Evolutionary conservation across 2,329 filamentous ascomycete species (phyloP).

Genomic region (Neopestalotiopsis clavispora): DNA sequence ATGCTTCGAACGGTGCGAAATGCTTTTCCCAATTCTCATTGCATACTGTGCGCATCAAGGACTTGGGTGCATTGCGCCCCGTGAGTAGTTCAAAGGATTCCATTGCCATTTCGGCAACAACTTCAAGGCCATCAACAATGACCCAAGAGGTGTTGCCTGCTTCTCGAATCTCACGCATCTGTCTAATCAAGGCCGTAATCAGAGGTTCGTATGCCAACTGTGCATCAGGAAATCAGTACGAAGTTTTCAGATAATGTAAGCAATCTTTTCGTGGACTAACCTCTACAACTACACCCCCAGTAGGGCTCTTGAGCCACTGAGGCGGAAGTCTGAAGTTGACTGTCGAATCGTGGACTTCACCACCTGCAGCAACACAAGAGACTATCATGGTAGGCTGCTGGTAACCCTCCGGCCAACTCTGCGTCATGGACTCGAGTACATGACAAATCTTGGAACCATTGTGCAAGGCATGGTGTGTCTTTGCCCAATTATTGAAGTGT

Average conservation of each 20-base stretch:
- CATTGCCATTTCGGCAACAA: constrained; percentile 75
- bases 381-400: constrained; percentile 72
- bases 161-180: constrained; percentile 59
- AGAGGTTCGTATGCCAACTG: constrained; percentile 72
- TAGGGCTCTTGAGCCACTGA: constrained; percentile 72
- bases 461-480: constrained; percentile 34
- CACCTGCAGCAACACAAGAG: constrained; percentile 72
- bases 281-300: constrained; percentile 76
- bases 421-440: constrained; percentile 61
- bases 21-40: constrained; percentile 48
- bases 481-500: constrained; percentile 67
- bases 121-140: constrained; percentile 73
- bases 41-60: constrained; percentile 68
- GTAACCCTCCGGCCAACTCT: constrained; percentile 66
- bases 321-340: constrained; percentile 73
- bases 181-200: constrained; percentile 69
- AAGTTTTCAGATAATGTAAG: not conserved
- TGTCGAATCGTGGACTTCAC: constrained; percentile 62
- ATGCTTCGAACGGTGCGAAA: constrained; percentile 37
- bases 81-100: constrained; percentile 80
- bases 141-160: constrained; percentile 67
- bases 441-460: constrained; percentile 49
- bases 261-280: constrained; percentile 29
- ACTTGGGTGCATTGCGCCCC: constrained; percentile 70
- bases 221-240: not conserved